Conservation (phyloP, 345 rosid species). For the Rhizophora apiculata region DNA sequence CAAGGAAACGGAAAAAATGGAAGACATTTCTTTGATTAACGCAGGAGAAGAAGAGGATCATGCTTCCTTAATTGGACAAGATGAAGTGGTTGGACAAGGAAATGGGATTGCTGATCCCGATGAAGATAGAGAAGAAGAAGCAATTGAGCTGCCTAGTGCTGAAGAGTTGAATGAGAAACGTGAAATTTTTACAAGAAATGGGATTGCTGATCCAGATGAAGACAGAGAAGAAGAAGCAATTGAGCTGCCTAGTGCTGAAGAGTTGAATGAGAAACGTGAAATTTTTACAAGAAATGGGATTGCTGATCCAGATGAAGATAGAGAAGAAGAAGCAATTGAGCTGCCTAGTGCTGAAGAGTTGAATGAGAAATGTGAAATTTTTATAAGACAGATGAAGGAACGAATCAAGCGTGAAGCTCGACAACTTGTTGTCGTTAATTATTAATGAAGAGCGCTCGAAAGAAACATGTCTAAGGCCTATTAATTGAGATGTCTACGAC, state of each 20-base stretch:
- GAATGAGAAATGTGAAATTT: slow-evolving; percentile 67
- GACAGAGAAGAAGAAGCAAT: slow-evolving; percentile 15
- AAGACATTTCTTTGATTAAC: background rate
- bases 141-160: slow-evolving; percentile 28
- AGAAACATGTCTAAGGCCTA: background rate
- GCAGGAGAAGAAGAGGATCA: slow-evolving; percentile 7
- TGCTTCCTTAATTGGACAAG: slow-evolving; percentile 14
- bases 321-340: slow-evolving; percentile 17
- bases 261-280: slow-evolving; percentile 64
- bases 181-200: slow-evolving; percentile 61
- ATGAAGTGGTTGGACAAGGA: slow-evolving; percentile 19
- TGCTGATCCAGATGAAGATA: slow-evolving; percentile 6
- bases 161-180: slow-evolving; percentile 71
- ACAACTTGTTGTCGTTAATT: slow-evolving; percentile 18
- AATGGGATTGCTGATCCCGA: slow-evolving; percentile 9
- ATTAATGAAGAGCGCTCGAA: background rate
- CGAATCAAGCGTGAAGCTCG: slow-evolving; percentile 34
- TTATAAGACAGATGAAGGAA: slow-evolving; percentile 53
- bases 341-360: slow-evolving; percentile 53
- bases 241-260: slow-evolving; percentile 46
- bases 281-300: slow-evolving; percentile 52
- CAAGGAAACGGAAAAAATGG: slow-evolving; percentile 13
- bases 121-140: slow-evolving; percentile 16
- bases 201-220: slow-evolving; percentile 6
- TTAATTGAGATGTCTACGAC: no score